phyloP scores from a whole-genome alignment of 169 alveolate genomes.

The Eimeria sp. region DNA sequence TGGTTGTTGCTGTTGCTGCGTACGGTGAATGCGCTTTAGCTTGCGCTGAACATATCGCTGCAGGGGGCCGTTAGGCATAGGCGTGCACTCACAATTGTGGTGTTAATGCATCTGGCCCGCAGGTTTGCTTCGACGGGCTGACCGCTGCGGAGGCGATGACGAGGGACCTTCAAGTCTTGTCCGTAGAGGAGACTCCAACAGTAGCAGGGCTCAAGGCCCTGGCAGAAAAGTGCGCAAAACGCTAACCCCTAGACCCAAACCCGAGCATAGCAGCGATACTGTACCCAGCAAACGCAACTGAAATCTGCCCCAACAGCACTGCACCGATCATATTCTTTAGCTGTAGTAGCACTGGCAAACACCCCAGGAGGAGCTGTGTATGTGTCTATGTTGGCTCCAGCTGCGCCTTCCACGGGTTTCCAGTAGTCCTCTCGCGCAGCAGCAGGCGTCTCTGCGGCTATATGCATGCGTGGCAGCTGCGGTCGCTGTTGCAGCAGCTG shows the following conservation, averaged over 20 bases:
- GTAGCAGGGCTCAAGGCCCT: slow-evolving; percentile 40
- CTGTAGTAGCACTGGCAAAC: background rate
- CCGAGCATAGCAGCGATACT: background rate
- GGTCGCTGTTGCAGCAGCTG: slow-evolving; percentile 64
- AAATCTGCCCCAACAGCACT: background rate
- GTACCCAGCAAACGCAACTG: background rate
- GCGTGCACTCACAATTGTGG: background rate
- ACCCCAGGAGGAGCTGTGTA: background rate
- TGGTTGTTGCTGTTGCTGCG: background rate
- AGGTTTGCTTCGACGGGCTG: slow-evolving; percentile 60
- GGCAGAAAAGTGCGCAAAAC: slow-evolving; percentile 24
- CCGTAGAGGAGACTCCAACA: slow-evolving; percentile 22
- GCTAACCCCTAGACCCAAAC: background rate
- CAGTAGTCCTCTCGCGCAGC: slow-evolving; percentile 47
- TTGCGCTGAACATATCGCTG: background rate
- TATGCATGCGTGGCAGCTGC: slow-evolving; percentile 55
- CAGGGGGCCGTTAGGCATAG: background rate
- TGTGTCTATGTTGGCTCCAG: slow-evolving; percentile 32
- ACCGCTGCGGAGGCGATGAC: slow-evolving; percentile 52
- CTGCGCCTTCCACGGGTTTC: slow-evolving; percentile 48
- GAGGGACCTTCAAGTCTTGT: slow-evolving; percentile 6
- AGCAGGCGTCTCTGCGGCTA: slow-evolving; percentile 62
- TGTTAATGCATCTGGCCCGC: background rate
- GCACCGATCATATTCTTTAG: background rate
- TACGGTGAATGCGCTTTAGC: background rate